Evolutionary conservation across 176 grass and related monocot species (phyloP).

Genomic region (Elymus sibiricus): DNA sequence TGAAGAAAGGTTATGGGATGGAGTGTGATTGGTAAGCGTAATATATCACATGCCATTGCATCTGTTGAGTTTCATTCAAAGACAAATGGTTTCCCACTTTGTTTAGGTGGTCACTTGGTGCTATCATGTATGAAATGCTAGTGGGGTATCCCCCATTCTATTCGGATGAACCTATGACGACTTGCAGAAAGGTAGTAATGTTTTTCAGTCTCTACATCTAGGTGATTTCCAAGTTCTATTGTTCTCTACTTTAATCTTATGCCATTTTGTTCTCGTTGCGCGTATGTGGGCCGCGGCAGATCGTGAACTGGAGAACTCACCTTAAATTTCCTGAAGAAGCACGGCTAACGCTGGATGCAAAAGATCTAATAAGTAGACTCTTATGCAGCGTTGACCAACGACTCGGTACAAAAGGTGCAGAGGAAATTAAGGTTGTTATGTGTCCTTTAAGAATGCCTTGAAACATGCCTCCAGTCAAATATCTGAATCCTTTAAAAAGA

Average conservation of each 20-base stretch:
- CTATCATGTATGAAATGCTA: slow-evolving; percentile 99
- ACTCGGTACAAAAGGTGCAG: slow-evolving; percentile 77
- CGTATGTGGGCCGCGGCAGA: slow-evolving; percentile 42
- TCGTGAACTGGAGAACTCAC: slow-evolving; percentile 99
- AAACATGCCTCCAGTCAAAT: neutral
- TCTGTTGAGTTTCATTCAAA: slow-evolving; percentile 14
- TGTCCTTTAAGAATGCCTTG: slow-evolving; percentile 6
- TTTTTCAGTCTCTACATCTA: slow-evolving; percentile 1
- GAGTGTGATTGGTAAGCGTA: slow-evolving; percentile 92
- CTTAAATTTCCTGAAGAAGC: slow-evolving; percentile 99
- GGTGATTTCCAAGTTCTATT: neutral
- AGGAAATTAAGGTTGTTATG: slow-evolving; percentile 85
- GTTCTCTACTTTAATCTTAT: neutral
- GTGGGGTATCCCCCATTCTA: slow-evolving; percentile 99
- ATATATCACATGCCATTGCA: slow-evolving; percentile 6
- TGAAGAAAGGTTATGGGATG: slow-evolving; percentile 97
- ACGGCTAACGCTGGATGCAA: slow-evolving; percentile 56
- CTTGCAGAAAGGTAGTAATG: slow-evolving; percentile 94
- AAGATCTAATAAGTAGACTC: slow-evolving; percentile 90
- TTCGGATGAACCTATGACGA: slow-evolving; percentile 96
- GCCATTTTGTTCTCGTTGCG: neutral
- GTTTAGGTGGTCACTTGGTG: slow-evolving; percentile 96
- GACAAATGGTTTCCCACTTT: slow-evolving; percentile 12
- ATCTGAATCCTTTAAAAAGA: neutral
- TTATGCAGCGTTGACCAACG: slow-evolving; percentile 94